Conservation (phyloP, 2,329 filamentous ascomycete species). For the Microascus cirrosus region DNA sequence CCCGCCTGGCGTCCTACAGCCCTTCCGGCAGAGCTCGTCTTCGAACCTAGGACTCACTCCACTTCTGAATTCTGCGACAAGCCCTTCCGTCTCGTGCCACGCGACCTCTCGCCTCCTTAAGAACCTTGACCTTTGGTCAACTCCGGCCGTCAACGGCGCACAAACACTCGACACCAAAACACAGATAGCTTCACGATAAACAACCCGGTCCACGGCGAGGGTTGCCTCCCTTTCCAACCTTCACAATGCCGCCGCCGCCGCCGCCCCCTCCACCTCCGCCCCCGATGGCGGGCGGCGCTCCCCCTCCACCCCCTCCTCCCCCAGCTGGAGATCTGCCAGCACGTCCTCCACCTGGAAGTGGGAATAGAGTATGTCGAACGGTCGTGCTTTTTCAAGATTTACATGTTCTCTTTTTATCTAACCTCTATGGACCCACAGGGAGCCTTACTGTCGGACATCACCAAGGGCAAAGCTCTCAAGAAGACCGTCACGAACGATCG, state of each 20-base stretch:
- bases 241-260: not conserved
- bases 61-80: not conserved
- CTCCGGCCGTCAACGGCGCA: not conserved
- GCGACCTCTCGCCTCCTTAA: not conserved
- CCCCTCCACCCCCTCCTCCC: slow-evolving; percentile 54
- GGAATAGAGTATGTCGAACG: slow-evolving; percentile 48
- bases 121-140: not conserved
- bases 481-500: slow-evolving; percentile 88
- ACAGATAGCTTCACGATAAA: not conserved
- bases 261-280: slow-evolving; percentile 55
- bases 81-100: not conserved
- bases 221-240: not conserved
- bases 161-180: not conserved
- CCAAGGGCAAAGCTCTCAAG: slow-evolving; percentile 67
- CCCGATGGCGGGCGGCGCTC: slow-evolving; percentile 53
- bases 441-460: slow-evolving; percentile 78
- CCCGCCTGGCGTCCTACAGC: not conserved
- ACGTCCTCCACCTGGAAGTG: slow-evolving; percentile 39
- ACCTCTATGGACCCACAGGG: slow-evolving; percentile 40
- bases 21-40: not conserved
- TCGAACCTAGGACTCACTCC: not conserved
- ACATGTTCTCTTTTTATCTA: not conserved
- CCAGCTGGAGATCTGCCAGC: slow-evolving; percentile 46
- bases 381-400: not conserved
- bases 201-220: not conserved